Base-by-base conservation (phyloP, 805 yeast species). In the Pichia paraexigua region DNA sequence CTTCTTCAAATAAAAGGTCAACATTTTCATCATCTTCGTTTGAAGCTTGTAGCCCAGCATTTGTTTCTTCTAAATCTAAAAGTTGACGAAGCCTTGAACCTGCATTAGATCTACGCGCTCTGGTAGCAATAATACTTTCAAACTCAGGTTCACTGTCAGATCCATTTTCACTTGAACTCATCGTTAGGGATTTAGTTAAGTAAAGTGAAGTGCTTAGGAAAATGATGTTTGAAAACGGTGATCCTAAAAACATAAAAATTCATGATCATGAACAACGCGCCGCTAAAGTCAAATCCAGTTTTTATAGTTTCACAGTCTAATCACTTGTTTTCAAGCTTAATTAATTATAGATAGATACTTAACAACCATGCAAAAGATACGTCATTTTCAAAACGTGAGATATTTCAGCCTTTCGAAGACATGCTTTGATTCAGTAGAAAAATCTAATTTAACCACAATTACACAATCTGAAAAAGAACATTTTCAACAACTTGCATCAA, bases 21-120 rank as follows among this genome's bases (percentile, higher is more conserved):
- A 87, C 85, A 48, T 84, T 82, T 58, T 85, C 90, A 55, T 87
- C 95, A 43, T 86, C 95, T 43, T 87, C 89, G 7, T 56, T 66
- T 39, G 41, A 61, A 41, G 50, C 58, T 35, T 45, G 58, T 13
- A 47, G 52, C 17, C 58, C 64, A 7, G 49, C 51, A 35, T 62
- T 61, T 4, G 72, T 74, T 17, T 71, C 86, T 58, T 83, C 96
- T 28, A 87, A 75, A 53, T 82, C 85, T 20, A 94, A 70, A 53
- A 94, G 74, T 51, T 81, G 80, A 60, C 80, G 79, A 63, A 94
- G 72, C 50, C 94, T 74, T 48, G 87, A 85, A 17, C 99, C 99
- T 1, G 99, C 99, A 69, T 92, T 94, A 43, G 89, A 67, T 50
- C 99, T 79, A 56, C 88, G 74, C 54, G 80, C 71, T 55, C 97